Evolutionary conservation across 768 basidiomycete genomes (phyloP).

Genomic region (Suillus subaureus): DNA sequence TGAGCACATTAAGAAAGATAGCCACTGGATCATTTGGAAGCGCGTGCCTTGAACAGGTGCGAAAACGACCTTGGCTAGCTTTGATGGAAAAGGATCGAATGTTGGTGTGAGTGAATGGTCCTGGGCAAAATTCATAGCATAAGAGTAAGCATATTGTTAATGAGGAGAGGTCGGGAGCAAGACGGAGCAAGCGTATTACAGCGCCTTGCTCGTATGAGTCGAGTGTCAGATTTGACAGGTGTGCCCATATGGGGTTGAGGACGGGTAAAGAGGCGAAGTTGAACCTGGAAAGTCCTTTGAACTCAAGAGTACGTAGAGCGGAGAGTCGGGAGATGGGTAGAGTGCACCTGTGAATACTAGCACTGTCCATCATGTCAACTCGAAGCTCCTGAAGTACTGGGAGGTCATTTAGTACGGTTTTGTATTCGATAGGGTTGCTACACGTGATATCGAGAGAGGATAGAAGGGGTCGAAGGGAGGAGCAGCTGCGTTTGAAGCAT

Average conservation of each 20-base stretch:
- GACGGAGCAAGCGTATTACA: not conserved
- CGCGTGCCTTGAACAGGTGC: not conserved
- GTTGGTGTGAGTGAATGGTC: conserved; percentile 25
- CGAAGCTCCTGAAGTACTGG: not conserved
- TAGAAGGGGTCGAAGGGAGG: not conserved
- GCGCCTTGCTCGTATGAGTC: not conserved
- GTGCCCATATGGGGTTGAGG: not conserved
- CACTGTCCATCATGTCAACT: not conserved
- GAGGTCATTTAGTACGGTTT: not conserved
- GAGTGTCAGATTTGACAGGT: not conserved
- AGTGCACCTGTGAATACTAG: not conserved
- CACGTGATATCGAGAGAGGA: conserved; percentile 22
- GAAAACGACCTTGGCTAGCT: not conserved
- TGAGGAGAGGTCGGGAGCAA: not conserved
- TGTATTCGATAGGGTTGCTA: not conserved
- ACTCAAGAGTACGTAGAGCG: not conserved
- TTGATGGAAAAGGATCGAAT: conserved; percentile 25
- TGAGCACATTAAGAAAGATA: not conserved
- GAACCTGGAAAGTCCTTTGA: not conserved
- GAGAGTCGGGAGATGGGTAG: not conserved
- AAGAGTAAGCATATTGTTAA: not conserved
- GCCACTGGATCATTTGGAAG: not conserved
- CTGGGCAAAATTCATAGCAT: not conserved
- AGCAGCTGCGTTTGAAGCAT: not conserved
- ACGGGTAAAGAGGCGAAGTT: not conserved